Evolutionary conservation across 345 rosid species (phyloP).

Genomic region (Dovyalis caffra): DNA sequence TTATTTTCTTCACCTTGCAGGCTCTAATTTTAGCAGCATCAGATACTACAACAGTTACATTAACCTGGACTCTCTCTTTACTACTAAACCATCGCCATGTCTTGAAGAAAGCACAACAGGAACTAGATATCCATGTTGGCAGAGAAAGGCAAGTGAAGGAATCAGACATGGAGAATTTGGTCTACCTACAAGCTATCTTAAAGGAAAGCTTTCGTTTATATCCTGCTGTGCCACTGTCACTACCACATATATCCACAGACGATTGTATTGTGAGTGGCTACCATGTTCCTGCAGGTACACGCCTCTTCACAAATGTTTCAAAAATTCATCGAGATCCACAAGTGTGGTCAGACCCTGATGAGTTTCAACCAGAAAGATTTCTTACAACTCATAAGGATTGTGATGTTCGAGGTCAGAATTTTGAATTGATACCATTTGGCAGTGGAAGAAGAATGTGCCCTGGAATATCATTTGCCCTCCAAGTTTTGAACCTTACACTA

Average conservation of each 20-base stretch:
- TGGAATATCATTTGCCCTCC: neutral
- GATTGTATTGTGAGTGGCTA: constrained; percentile 13
- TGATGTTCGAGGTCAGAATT: constrained; percentile 1
- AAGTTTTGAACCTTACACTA: neutral
- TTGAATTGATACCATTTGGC: constrained; percentile 5
- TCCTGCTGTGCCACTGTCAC: neutral
- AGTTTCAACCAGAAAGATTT: constrained; percentile 18
- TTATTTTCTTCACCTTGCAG: neutral
- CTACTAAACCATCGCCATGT: constrained; percentile 14
- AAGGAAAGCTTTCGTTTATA: constrained; percentile 30
- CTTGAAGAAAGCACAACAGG: constrained; percentile 20
- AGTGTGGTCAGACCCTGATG: neutral
- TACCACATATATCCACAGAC: constrained; percentile 3
- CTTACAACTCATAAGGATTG: constrained; percentile 1
- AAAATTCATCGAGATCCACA: constrained; percentile 18
- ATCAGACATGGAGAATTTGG: constrained; percentile 24
- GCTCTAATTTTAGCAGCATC: constrained; percentile 18
- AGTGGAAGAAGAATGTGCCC: constrained; percentile 16
- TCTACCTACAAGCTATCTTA: constrained; percentile 25
- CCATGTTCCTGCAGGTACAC: constrained; percentile 16
- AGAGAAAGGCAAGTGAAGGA: constrained; percentile 22
- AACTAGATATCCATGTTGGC: constrained; percentile 19
- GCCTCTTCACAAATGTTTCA: neutral
- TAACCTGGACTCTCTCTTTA: constrained; percentile 27
- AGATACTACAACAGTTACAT: constrained; percentile 17